Percentiles rank a stretch among this genome's conserved stretches.
These are phyloP conservation scores for Lipomyces lipofer DNA, from an alignment of 805 yeast species.

Conservation along the genomic window DNA sequence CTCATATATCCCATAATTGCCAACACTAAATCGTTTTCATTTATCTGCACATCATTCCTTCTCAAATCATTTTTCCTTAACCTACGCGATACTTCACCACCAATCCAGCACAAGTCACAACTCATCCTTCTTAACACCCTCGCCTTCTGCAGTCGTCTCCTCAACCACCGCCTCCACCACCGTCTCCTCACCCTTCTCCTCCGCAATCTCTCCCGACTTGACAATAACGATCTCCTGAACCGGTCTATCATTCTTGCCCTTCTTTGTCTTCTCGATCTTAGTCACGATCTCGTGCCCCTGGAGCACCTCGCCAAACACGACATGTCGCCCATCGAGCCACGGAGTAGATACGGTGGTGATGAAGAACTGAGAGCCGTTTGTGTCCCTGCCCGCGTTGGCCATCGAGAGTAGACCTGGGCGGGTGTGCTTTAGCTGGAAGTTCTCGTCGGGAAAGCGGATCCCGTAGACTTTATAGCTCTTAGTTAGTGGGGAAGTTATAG, in stretches of 20 bases:
- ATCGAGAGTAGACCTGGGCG: constrained; percentile 68
- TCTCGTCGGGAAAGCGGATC: constrained; percentile 71
- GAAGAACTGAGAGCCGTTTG: constrained; percentile 91
- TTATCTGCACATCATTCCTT: too few relatives aligned
- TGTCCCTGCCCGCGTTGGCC: constrained; percentile 72
- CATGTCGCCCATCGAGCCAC: constrained; percentile 94
- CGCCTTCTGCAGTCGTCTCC: constrained; percentile 28
- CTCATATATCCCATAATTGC: too few relatives aligned
- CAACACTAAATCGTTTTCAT: too few relatives aligned
- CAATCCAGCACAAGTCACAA: too few relatives aligned
- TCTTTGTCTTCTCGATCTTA: constrained; percentile 70
- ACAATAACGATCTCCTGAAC: constrained; percentile 62
- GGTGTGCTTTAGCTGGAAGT: constrained; percentile 50
- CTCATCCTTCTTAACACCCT: constrained; percentile 31
- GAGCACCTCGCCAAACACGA: constrained; percentile 92
- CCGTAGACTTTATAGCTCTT: constrained; percentile 56
- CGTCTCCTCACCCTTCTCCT: constrained; percentile 16
- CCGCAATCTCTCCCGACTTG: constrained; percentile 32
- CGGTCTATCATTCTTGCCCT: constrained; percentile 64
- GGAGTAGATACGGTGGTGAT: constrained; percentile 86
- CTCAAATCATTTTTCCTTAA: too few relatives aligned
- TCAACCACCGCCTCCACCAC: constrained; percentile 30
- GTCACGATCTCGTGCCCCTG: constrained; percentile 79
- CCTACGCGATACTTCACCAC: too few relatives aligned
- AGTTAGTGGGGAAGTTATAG: not conserved